A percentile compares a stretch with the other conserved stretches of the same genome.
These are phyloP conservation scores for Candida stauntonica DNA, from an alignment of 805 yeast genomes.

Conservation along the genomic window DNA sequence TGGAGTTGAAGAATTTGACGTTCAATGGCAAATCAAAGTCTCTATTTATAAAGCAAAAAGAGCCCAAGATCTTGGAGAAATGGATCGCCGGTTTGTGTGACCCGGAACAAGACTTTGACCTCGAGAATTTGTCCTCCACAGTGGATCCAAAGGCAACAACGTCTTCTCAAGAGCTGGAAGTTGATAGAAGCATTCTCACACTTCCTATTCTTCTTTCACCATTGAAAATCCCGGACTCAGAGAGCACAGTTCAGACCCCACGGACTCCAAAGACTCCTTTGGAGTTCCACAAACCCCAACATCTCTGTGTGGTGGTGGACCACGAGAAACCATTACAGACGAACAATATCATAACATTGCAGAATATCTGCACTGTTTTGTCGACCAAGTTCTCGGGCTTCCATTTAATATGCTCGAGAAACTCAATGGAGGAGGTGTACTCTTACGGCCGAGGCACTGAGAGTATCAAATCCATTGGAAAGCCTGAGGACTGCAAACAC, in stretches of 20 bases:
- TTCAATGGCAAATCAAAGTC: too few relatives aligned
- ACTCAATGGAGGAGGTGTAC: conserved; percentile 8
- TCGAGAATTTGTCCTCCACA: conserved; percentile 30
- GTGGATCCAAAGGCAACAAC: conserved; percentile 23
- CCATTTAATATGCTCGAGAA: conserved; percentile 14
- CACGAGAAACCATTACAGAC: conserved; percentile 11
- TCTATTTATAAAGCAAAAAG: conserved; percentile 24
- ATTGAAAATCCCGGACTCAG: conserved; percentile 6
- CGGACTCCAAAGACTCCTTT: conserved; percentile 7
- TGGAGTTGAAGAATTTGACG: conserved; percentile 15
- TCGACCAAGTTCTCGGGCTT: conserved; percentile 12
- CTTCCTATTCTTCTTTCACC: conserved; percentile 25
- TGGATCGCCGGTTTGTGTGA: conserved; percentile 39
- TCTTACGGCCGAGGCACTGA: conserved; percentile 1
- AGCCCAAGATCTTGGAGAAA: conserved; percentile 33
- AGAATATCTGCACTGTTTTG: conserved; percentile 23
- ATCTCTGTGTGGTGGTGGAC: conserved; percentile 18
- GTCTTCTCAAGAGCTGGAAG: neutral
- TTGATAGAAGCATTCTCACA: conserved; percentile 6
- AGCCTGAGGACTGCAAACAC: neutral
- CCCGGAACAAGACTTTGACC: conserved; percentile 28
- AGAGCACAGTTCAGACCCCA: neutral
- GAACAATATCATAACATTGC: conserved; percentile 8
- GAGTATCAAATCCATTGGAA: neutral
- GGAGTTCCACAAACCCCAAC: conserved; percentile 13